Base-by-base conservation (phyloP, 345 rosid species). In the Camelina neglecta region DNA sequence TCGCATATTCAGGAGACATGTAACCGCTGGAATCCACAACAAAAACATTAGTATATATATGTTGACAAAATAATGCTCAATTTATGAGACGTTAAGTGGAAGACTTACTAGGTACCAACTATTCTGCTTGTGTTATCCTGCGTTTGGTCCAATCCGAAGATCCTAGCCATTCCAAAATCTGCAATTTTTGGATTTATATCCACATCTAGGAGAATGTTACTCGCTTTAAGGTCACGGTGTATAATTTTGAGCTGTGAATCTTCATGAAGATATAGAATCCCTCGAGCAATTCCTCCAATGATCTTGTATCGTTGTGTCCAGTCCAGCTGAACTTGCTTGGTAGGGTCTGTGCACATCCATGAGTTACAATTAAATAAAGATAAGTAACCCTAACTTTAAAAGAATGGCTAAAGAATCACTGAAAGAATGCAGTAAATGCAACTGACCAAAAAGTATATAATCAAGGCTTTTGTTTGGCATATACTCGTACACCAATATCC, bases 121-220 rank as follows among this genome's bases (percentile, higher is more conserved):
- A 87, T 69, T 60, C 83, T 75, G 26, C 67, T 76, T 1, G 95
- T 89, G 18, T 67, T 85, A 48, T 64, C 76, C 59, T 72, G 45
- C 41, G 72, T 53, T 61, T 76, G 78, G 57, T 82, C 71, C 15
- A 61, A 66, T 6, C 82, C 79, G 7, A 86, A 80, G 13, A 87
- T 85, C 62, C 80, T 85, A 5, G 92, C 89, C 80, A 83, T 80
- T 26, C 95, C 91, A 67, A 91, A 91, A 68, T 91, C 95, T 8
- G 93, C 87, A 21, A 87, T 86, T 77, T 87, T 89, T 6, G 91
- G 83, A 39, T 77, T 85, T 92, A 89, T 80, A 1, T 83, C 87
- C 4, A 16, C 81, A 67, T 89, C 92, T 6, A 87, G 39, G 35
- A 86, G 75, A 47, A 89, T 59, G 54, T 91, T 87, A 75, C 90